phyloP scores from a whole-genome alignment of 345 rosid species.

The Brassica juncea region DNA sequence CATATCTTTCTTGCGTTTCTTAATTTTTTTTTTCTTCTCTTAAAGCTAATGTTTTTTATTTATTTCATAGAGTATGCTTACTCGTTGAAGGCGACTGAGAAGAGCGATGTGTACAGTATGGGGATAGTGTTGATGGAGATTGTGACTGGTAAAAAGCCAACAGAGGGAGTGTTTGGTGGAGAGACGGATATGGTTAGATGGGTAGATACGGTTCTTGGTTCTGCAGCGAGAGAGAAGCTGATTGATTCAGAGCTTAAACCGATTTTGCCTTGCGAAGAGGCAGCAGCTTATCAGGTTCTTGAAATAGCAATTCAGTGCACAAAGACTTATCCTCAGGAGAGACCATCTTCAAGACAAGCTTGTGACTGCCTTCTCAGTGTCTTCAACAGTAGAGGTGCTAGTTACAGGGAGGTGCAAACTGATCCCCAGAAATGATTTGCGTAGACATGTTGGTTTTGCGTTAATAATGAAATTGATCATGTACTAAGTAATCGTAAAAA shows the following conservation, averaged over 20 bases:
- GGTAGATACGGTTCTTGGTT: constrained; percentile 56
- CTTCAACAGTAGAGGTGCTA: constrained; percentile 50
- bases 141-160: constrained; percentile 83
- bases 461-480: not conserved
- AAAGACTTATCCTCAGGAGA: constrained; percentile 62
- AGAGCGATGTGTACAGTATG: constrained; percentile 86
- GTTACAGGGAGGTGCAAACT: constrained; percentile 42
- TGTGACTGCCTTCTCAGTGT: constrained; percentile 58
- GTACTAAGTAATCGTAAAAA: not conserved
- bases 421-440: constrained; percentile 18
- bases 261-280: constrained; percentile 54
- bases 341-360: constrained; percentile 76
- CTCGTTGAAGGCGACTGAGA: constrained; percentile 77
- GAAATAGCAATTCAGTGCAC: constrained; percentile 84
- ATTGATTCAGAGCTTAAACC: constrained; percentile 65
- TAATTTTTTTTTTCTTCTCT: not conserved
- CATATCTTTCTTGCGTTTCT: constrained; percentile 1
- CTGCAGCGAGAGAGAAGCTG: constrained; percentile 49
- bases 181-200: constrained; percentile 90
- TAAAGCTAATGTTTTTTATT: constrained; percentile 8
- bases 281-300: constrained; percentile 65
- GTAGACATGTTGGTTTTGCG: constrained; percentile 4
- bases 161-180: constrained; percentile 54
- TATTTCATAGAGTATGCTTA: constrained; percentile 71
- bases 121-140: constrained; percentile 95